A percentile compares a stretch with the other conserved stretches of the same genome.
phyloP scores from a whole-genome alignment of 768 basidiomycete genomes.

The Pleurotus cornucopiae region DNA sequence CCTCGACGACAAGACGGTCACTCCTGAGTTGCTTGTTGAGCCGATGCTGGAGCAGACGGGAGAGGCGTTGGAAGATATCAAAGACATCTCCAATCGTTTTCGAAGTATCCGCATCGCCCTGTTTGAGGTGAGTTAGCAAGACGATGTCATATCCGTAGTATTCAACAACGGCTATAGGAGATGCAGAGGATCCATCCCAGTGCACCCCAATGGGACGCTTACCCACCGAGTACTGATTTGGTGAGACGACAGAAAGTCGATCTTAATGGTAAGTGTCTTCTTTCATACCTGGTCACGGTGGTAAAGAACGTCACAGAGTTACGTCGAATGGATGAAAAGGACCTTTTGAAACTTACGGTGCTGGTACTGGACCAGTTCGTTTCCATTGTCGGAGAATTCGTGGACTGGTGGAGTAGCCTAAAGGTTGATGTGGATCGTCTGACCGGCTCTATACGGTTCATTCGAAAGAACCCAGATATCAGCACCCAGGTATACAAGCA shows the following conservation, averaged over 20 bases:
- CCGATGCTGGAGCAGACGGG: neutral
- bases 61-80: neutral
- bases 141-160: neutral
- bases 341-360: neutral
- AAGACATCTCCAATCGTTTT: neutral
- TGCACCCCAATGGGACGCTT: neutral
- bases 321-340: neutral
- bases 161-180: neutral
- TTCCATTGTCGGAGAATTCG: neutral
- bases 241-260: too few relatives aligned
- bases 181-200: neutral
- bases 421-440: constrained; percentile 3
- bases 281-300: neutral
- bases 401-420: neutral
- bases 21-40: neutral
- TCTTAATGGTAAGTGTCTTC: too few relatives aligned
- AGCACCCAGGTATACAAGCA: neutral
- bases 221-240: too few relatives aligned
- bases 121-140: neutral
- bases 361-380: neutral
- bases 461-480: neutral
- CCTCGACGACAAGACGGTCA: neutral
- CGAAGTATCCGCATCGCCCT: neutral
- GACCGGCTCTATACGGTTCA: neutral
- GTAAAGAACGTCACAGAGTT: neutral